A percentile compares a stretch with the other conserved stretches of the same genome.
These are phyloP conservation scores for Pythium phragmitis DNA, from an alignment of 352 stramenopile species.

Conservation along the genomic window DNA sequence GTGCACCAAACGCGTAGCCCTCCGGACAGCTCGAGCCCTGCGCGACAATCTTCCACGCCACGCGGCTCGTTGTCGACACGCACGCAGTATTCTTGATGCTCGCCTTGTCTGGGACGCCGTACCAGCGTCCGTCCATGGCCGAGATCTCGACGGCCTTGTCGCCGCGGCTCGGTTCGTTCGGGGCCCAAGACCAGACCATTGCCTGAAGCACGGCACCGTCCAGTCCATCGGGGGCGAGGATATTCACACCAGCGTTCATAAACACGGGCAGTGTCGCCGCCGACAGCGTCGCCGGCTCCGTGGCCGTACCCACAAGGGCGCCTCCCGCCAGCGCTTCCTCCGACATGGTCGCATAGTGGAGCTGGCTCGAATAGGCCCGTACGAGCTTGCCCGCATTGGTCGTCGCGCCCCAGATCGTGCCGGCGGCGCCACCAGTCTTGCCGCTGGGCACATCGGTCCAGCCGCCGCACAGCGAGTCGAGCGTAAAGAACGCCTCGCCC, in stretches of 20 bases:
- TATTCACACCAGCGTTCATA: slow-evolving; percentile 55
- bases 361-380: slow-evolving; percentile 43
- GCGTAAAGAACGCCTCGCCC: slow-evolving; percentile 50
- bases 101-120: slow-evolving; percentile 38
- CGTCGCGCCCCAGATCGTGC: slow-evolving; percentile 40
- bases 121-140: slow-evolving; percentile 52
- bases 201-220: slow-evolving; percentile 46
- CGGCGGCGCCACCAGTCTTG: slow-evolving; percentile 17
- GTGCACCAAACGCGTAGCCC: slow-evolving; percentile 35
- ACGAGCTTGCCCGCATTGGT: slow-evolving; percentile 49
- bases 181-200: slow-evolving; percentile 65
- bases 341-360: slow-evolving; percentile 55
- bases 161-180: slow-evolving; percentile 40
- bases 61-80: slow-evolving; percentile 46
- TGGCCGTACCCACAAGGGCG: slow-evolving; percentile 1
- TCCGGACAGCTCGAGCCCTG: slow-evolving; percentile 45
- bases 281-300: slow-evolving; percentile 32
- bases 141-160: slow-evolving; percentile 46
- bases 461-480: slow-evolving; percentile 42
- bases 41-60: slow-evolving; percentile 43
- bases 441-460: slow-evolving; percentile 40
- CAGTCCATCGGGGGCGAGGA: slow-evolving; percentile 56
- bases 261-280: slow-evolving; percentile 42
- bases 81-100: slow-evolving; percentile 56
- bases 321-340: slow-evolving; percentile 32